Evolutionary conservation across 1,139 yeast species (phyloP), one percentile per base, ranked within the genome.

Genomic region (Magnusiomyces suaveolens): DNA sequence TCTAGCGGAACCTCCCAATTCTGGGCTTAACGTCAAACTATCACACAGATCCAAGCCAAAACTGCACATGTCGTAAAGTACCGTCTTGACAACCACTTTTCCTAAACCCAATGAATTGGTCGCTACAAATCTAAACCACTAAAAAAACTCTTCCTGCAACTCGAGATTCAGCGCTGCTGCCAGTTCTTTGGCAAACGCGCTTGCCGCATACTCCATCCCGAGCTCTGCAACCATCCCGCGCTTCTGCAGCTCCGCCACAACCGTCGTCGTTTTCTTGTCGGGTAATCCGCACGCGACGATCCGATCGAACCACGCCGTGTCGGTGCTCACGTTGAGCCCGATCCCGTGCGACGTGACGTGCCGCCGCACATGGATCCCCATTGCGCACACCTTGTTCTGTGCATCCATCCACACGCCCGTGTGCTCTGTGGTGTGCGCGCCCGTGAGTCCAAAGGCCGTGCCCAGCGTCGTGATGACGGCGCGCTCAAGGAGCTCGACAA

Each of bases 301-400:
- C 26, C 75, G 71, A 59, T 87, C 84, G 64, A 90, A 78, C 70
- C 77, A 87, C 48, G 78, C 75, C 54, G 88, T 74, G 60, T 89
- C 88, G 0, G 96, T 90, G 43, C 66, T 62, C 1, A 87, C 83
- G 65, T 94, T 94, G 50, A 94, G 76, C 0, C 94, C 88, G 16
- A 90, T 75, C 0, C 99, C 98, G 69, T 89, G 96, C 0, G 94
- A 82, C 0, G 97, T 87, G 46, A 94, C 78, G 18, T 87, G 83
- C 57, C 96, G 73, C 59, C 89, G 83, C 21, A 92, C 83, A 63
- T 89, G 89, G 52, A 92, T 80, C 0, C 98, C 98, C 12, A 94
- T 80, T 20, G 97, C 87, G 0, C 96, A 92, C 44, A 94, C 84
- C 66, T 94, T 94, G 39, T 74, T 68, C 52, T 75, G 68, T n/a